These are phyloP conservation scores for Tulasnella sp. DNA, from an alignment of 768 basidiomycete genomes.

Conservation along the genomic window DNA sequence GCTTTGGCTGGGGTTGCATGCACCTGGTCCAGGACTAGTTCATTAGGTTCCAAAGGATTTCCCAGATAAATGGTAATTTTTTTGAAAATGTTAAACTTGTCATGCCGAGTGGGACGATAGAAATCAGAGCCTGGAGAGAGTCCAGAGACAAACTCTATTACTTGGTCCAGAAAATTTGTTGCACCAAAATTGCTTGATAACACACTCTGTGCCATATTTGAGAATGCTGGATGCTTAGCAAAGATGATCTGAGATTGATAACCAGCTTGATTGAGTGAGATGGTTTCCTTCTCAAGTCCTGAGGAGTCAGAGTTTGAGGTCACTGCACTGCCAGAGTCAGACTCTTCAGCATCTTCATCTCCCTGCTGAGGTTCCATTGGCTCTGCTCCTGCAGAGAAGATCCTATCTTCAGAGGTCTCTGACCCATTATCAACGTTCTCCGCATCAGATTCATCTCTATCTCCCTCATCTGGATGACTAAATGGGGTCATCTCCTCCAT, in stretches of 20 bases:
- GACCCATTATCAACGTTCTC: background rate
- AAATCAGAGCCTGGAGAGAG: background rate
- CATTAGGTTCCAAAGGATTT: background rate
- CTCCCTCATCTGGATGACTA: background rate
- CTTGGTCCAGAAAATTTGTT: background rate
- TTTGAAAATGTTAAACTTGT: background rate
- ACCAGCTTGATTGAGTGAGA: no score
- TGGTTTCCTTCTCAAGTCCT: no score
- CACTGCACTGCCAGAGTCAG: background rate
- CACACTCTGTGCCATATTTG: background rate
- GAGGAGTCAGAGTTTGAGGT: no score
- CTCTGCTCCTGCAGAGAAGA: background rate
- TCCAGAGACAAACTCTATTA: background rate
- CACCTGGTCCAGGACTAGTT: background rate
- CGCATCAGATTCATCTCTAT: background rate
- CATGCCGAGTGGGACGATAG: background rate
- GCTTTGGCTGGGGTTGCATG: background rate
- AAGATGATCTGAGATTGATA: no score
- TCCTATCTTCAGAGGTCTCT: background rate
- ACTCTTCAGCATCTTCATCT: background rate
- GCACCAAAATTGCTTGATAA: background rate
- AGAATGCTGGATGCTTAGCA: no score
- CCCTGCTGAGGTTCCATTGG: background rate
- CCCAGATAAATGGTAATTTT: background rate
- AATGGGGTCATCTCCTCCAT: slow-evolving; percentile 20